Evolutionary conservation across 2,329 filamentous ascomycete species (phyloP).

Genomic region (Hypoxylon sp.): DNA sequence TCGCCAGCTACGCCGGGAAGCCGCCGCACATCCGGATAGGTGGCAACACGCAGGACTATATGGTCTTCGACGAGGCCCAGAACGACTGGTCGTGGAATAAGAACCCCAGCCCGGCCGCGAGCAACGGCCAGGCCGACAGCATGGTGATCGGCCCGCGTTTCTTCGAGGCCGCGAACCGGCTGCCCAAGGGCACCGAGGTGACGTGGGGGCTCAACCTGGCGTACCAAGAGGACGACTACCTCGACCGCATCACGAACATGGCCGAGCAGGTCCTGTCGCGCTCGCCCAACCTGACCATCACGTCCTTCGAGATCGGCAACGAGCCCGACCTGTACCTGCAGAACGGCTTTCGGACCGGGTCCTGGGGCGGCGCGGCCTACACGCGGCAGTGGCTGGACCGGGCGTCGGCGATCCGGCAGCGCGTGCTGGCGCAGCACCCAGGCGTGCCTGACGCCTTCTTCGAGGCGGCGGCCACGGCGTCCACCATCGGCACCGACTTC

Average conservation of each 20-base stretch:
- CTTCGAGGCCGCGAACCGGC: constrained; percentile 56
- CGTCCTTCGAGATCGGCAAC: constrained; percentile 45
- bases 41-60: constrained; percentile 60
- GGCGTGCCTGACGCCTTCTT: constrained; percentile 54
- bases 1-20: constrained; percentile 57
- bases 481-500: constrained; percentile 60
- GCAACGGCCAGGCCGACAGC: constrained; percentile 51
- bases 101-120: constrained; percentile 50
- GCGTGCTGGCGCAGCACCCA: constrained; percentile 53
- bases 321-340: constrained; percentile 45
- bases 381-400: constrained; percentile 55
- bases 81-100: constrained; percentile 47
- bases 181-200: constrained; percentile 58
- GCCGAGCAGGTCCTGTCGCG: constrained; percentile 43
- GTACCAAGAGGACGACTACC: constrained; percentile 54
- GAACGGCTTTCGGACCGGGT: constrained; percentile 54
- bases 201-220: constrained; percentile 60
- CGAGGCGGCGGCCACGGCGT: constrained; percentile 57
- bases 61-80: constrained; percentile 52
- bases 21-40: constrained; percentile 58
- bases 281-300: constrained; percentile 39
- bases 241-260: constrained; percentile 51
- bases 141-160: constrained; percentile 57
- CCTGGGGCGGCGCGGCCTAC: constrained; percentile 54
- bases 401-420: constrained; percentile 52